Evolutionary conservation across 2,329 filamentous ascomycete genomes (phyloP), one percentile per base, ranked within the genome.

Genomic region (Fusarium sp.): DNA sequence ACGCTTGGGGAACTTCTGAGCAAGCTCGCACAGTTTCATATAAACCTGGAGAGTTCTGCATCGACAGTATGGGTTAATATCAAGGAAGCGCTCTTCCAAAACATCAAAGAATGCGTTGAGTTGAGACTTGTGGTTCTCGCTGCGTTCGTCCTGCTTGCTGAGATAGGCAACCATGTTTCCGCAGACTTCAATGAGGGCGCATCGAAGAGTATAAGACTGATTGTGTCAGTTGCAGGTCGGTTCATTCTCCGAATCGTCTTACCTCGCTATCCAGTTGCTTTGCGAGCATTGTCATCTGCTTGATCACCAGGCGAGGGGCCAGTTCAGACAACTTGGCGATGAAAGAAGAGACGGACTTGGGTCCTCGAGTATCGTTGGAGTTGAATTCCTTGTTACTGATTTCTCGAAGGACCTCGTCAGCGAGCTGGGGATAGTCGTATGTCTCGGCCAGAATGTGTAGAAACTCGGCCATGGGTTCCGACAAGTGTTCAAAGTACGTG

Each of bases 331-430:
- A 89, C 80, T 96, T 97, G 66, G 95, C 90, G 77, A 99, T 93
- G 80, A 99, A 99, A 1, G 94, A 90, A 16, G 97, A 98, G 9
- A 98, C 95, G 1, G 96, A 98, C 83, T 98, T 99, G 14, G 97
- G 97, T 0, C 97, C 97, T 81, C 93, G 95, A 2, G 94, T 95
- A 82, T 99, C 97, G 79, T 97, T 99, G 71, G 93, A 96, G 83
- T 97, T 98, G 86, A 98, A 99, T 80, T 98, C 96, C 82, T 98
- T 99, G 84, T 95, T 98, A 82, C 95, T 97, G 75, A 99, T 90
- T 81, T 99, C 97, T 78, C 95, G 92, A 68, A 99, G 84, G 33
- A 98, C 94, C 81, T 99, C 97, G 81, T 98, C 97, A 6, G 95
- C 93, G 10, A 99, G 88, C 80, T 99, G 97, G 18, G 95, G 94